Evolutionary conservation across 2,329 filamentous ascomycete genomes (phyloP).

Genomic region (Trichoderma afroharzianum): DNA sequence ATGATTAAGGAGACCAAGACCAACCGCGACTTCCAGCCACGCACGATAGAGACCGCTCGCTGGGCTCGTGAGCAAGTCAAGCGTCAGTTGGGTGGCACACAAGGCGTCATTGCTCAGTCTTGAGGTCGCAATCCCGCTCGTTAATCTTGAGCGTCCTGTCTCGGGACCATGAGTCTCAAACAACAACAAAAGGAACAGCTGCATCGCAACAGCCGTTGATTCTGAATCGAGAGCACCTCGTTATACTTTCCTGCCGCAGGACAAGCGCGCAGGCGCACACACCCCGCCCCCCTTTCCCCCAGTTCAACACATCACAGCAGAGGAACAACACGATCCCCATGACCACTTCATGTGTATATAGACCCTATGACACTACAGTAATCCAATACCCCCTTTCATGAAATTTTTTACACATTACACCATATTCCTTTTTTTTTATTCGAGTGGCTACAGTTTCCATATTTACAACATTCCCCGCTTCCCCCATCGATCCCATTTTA

Average conservation of each 20-base stretch:
- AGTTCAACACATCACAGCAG: constrained; percentile 29
- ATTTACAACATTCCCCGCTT: constrained; percentile 16
- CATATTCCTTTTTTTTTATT: constrained; percentile 22
- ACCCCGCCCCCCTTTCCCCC: constrained; percentile 10
- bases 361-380: constrained; percentile 36
- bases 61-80: constrained; percentile 98
- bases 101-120: constrained; percentile 50
- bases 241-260: constrained; percentile 1
- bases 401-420: constrained; percentile 30
- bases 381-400: constrained; percentile 37
- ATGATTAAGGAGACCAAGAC: constrained; percentile 90
- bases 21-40: constrained; percentile 79
- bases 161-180: neutral
- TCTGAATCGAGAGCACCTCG: neutral
- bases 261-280: neutral
- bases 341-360: constrained; percentile 40
- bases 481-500: constrained; percentile 21
- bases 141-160: neutral
- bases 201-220: neutral
- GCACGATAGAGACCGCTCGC: constrained; percentile 89
- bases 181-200: neutral
- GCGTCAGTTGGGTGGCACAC: constrained; percentile 65
- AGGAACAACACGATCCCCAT: constrained; percentile 33
- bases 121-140: constrained; percentile 25
- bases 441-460: constrained; percentile 3